phyloP scores from a whole-genome alignment of 225 moss, liverwort and hornwort genomes.

The Lunularia cruciata region DNA sequence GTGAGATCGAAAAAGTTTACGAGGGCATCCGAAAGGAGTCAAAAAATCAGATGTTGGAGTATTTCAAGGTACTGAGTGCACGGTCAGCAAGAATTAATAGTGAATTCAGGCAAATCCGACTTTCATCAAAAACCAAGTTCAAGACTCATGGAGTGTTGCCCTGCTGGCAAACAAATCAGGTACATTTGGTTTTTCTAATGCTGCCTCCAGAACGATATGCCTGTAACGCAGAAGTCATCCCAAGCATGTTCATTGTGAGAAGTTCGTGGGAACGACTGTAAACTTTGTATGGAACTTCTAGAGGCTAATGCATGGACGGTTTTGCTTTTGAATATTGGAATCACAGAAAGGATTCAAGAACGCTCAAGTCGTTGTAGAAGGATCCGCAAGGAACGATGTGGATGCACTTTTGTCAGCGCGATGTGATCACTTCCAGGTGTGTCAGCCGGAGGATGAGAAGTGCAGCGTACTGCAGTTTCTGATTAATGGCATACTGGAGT shows the following conservation, averaged over 20 bases:
- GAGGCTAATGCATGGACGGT: background rate
- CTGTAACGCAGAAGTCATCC: too few relatives aligned
- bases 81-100: background rate
- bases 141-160: background rate
- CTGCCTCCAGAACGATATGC: too few relatives aligned
- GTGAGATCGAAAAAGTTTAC: background rate
- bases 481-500: too few relatives aligned
- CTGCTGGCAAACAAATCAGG: background rate
- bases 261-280: background rate
- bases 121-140: background rate
- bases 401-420: background rate
- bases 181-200: background rate
- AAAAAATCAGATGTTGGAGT: background rate
- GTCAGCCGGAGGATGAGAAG: background rate
- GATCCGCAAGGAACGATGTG: background rate
- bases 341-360: background rate
- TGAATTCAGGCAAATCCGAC: background rate
- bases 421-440: slow-evolving; percentile 2
- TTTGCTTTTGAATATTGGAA: background rate
- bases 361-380: background rate
- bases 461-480: too few relatives aligned
- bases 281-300: background rate
- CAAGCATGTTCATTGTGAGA: too few relatives aligned
- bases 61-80: background rate
- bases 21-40: background rate